Evolutionary conservation across 345 rosid genomes (phyloP).

Genomic region (Trapa incisa): DNA sequence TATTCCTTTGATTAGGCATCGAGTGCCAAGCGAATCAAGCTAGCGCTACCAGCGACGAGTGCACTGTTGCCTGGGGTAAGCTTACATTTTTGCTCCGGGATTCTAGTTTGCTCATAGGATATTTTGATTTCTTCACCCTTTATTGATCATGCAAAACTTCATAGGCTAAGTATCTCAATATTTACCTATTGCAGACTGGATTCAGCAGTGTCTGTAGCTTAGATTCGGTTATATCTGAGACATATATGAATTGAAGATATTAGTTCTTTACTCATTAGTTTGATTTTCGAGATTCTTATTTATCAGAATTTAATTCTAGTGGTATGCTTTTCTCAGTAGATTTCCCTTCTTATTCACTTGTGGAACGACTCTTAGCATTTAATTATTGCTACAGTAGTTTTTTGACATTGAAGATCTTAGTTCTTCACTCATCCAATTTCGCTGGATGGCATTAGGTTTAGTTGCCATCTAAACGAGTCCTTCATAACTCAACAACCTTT

Average conservation of each 20-base stretch:
- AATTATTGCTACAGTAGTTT: too few species aligned
- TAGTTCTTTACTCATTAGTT: background rate
- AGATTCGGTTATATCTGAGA: background rate
- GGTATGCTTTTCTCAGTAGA: background rate
- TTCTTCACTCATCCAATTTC: background rate
- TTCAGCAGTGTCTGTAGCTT: background rate
- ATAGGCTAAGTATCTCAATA: background rate
- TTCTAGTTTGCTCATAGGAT: background rate
- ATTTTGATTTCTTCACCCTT: background rate
- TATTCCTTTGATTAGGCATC: constrained; percentile 40
- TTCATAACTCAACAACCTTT: background rate
- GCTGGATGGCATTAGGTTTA: background rate
- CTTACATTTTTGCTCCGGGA: background rate
- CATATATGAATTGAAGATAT: background rate
- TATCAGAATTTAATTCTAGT: background rate
- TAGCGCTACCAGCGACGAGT: constrained; percentile 87
- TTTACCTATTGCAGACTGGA: background rate
- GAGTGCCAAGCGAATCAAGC: constrained; percentile 98
- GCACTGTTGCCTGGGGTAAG: constrained; percentile 98
- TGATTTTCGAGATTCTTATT: background rate
- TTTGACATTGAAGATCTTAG: too few species aligned
- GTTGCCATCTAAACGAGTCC: background rate
- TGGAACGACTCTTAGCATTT: too few species aligned
- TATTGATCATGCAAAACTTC: background rate
- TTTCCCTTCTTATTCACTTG: too few species aligned